Evolutionary conservation across 768 basidiomycete genomes (phyloP), one percentile per base, ranked within the genome.

Genomic region (Naganishia vishniacii): DNA sequence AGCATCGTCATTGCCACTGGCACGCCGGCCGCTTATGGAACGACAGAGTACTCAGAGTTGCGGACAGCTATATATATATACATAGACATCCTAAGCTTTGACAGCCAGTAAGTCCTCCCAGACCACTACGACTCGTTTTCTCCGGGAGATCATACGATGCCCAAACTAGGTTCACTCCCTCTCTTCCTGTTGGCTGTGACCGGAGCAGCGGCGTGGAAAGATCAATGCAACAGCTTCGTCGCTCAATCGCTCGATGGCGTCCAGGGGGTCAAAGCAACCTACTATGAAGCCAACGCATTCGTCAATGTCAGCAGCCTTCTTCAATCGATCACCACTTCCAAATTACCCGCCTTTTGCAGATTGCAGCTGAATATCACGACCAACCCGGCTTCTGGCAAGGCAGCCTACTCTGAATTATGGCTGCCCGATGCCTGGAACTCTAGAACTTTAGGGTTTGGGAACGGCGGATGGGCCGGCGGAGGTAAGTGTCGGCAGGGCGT

Each of bases 391-490:
- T 40, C 53, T 18, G 53, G 53, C 1, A 56, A 56, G 13, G 11
- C 32, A 2, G 53, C 53, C 3, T 56, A 56, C 13, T 56, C 53
- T 9, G 53, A 56, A n/a, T 20, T 56, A 34, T 56, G 53, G 53
- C 26, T 56, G 53, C 53, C 53, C 0, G 53, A 56, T 40, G 23
- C 20, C 11, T 56, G 53, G 53, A 56, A 56, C 32, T 56, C 53
- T 9, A 56, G 53, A 34, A 56, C 34, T n/a, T 26, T 56, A 18
- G 53, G 53, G 4, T 56, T 56, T 18, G 53, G 53, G 1, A 56
- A 56, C 23, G 53, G 53, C 20, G 53, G 53, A 16, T 56, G 53
- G 53, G 40, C 34, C 26, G 53, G 53, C 23, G 53, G 53, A 23
- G 53, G 53, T 56, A 18, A 56, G 49, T 51, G 12, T 1, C n/a